A percentile compares a stretch with the other conserved stretches of the same genome.
phyloP scores from a whole-genome alignment of 2,329 filamentous ascomycete species.

The Cladophialophora carrionii region DNA sequence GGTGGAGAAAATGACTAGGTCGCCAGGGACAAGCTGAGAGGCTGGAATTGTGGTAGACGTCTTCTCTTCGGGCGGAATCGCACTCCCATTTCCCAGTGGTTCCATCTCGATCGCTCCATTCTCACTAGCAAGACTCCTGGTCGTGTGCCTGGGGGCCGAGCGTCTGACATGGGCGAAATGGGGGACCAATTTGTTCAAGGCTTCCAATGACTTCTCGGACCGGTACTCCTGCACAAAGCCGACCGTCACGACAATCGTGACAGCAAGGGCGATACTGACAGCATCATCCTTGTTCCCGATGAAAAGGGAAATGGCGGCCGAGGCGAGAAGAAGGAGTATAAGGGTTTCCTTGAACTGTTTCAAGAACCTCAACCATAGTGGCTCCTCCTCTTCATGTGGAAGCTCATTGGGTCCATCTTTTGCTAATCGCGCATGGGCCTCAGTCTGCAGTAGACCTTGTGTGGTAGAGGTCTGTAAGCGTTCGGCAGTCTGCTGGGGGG shows the following conservation, averaged over 20 bases:
- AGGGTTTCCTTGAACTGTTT: slow-evolving; percentile 97
- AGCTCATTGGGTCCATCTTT: slow-evolving; percentile 91
- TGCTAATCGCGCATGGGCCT: slow-evolving; percentile 77
- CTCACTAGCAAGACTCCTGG: slow-evolving; percentile 28
- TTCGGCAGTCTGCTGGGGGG: slow-evolving; percentile 75
- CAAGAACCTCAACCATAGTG: slow-evolving; percentile 89
- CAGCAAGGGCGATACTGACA: slow-evolving; percentile 90
- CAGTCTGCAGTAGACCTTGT: slow-evolving; percentile 76
- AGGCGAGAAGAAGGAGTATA: slow-evolving; percentile 87
- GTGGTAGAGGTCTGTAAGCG: slow-evolving; percentile 80
- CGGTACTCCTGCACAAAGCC: slow-evolving; percentile 97
- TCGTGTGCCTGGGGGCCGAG: slow-evolving; percentile 12
- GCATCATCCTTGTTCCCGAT: slow-evolving; percentile 95
- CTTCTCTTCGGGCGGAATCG: slow-evolving; percentile 66
- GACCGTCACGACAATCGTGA: slow-evolving; percentile 94
- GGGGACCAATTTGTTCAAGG: slow-evolving; percentile 87
- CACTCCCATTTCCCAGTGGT: slow-evolving; percentile 54
- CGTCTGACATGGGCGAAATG: slow-evolving; percentile 96
- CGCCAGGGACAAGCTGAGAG: slow-evolving; percentile 83
- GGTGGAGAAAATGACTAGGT: slow-evolving; percentile 90
- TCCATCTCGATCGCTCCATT: slow-evolving; percentile 56
- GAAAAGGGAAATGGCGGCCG: slow-evolving; percentile 82
- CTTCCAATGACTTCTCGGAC: slow-evolving; percentile 96
- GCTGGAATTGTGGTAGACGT: slow-evolving; percentile 85
- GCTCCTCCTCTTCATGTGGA: slow-evolving; percentile 89